phyloP scores from a whole-genome alignment of 768 basidiomycete genomes.

The Cystoderma amianthinum region DNA sequence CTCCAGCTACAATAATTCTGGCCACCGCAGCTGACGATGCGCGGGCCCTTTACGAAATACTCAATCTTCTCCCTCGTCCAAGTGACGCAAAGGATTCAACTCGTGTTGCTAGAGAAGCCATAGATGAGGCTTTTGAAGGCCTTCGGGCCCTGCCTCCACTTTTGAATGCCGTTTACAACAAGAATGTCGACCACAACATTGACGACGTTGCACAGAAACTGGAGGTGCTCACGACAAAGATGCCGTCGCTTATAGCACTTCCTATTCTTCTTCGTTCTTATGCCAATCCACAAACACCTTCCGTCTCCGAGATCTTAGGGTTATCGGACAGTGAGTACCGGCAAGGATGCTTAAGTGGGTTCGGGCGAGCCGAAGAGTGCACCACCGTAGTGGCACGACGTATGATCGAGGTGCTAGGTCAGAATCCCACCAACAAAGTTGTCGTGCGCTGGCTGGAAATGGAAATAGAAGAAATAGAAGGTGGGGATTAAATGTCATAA shows the following conservation, averaged over 20 bases:
- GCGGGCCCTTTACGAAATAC: slow-evolving; percentile 52
- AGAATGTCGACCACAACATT: slow-evolving; percentile 9
- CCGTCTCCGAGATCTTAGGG: slow-evolving; percentile 49
- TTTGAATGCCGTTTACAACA: slow-evolving; percentile 38
- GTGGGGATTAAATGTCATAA: background rate
- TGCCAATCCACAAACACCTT: slow-evolving; percentile 22
- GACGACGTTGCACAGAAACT: slow-evolving; percentile 35
- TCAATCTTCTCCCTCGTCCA: slow-evolving; percentile 58
- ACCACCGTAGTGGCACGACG: slow-evolving; percentile 50
- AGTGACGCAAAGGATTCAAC: slow-evolving; percentile 35
- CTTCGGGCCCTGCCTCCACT: slow-evolving; percentile 50
- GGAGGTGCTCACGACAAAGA: slow-evolving; percentile 46
- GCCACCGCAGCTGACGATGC: slow-evolving; percentile 51
- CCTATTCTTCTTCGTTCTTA: slow-evolving; percentile 56
- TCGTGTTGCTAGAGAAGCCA: slow-evolving; percentile 68
- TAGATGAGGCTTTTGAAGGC: slow-evolving; percentile 71
- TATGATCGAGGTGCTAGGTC: slow-evolving; percentile 43
- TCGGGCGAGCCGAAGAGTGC: slow-evolving; percentile 73
- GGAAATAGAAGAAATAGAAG: slow-evolving; percentile 25
- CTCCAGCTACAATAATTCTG: slow-evolving; percentile 26
- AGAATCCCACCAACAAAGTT: slow-evolving; percentile 19
- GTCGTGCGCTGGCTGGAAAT: slow-evolving; percentile 44
- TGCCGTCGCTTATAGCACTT: slow-evolving; percentile 71
- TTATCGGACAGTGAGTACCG: slow-evolving; percentile 60
- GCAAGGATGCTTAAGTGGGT: slow-evolving; percentile 63